A percentile compares a stretch with the other conserved stretches of the same genome.
Conservation (phyloP, 768 basidiomycete species). For the Agrocybe chaxingu region DNA sequence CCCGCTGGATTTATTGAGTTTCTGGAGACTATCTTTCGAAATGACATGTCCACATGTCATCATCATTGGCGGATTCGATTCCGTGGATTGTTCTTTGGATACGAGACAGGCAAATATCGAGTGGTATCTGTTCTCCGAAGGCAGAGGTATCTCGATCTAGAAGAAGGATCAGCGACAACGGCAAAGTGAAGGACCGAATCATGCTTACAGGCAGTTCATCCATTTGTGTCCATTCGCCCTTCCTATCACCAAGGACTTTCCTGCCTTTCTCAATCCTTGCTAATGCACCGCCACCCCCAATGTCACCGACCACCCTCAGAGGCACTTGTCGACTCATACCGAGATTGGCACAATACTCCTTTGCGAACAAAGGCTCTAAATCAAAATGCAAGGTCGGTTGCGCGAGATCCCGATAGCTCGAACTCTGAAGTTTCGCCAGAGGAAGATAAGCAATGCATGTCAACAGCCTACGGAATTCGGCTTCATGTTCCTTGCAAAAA, state of each 20-base stretch:
- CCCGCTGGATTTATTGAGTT: conserved; percentile 84
- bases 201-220: conserved; percentile 81
- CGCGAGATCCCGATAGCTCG: conserved; percentile 75
- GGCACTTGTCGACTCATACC: conserved; percentile 90
- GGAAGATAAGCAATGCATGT: conserved; percentile 72
- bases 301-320: conserved; percentile 84
- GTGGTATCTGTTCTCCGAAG: conserved; percentile 87
- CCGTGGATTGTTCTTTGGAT: conserved; percentile 94
- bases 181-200: not conserved
- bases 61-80: conserved; percentile 96
- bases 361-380: conserved; percentile 79
- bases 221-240: conserved; percentile 88
- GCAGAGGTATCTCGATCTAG: conserved; percentile 91
- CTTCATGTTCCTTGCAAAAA: conserved; percentile 59
- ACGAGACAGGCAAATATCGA: conserved; percentile 98
- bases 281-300: conserved; percentile 89
- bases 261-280: conserved; percentile 92
- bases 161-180: not conserved
- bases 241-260: conserved; percentile 88
- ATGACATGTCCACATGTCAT: conserved; percentile 95
- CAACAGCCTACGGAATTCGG: conserved; percentile 70
- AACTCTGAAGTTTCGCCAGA: conserved; percentile 55
- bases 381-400: conserved; percentile 71
- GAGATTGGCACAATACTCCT: conserved; percentile 83
- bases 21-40: conserved; percentile 85